These are phyloP conservation scores for Histomonas meleagridis DNA, from an alignment of 208 protist species.

Conservation along the genomic window DNA sequence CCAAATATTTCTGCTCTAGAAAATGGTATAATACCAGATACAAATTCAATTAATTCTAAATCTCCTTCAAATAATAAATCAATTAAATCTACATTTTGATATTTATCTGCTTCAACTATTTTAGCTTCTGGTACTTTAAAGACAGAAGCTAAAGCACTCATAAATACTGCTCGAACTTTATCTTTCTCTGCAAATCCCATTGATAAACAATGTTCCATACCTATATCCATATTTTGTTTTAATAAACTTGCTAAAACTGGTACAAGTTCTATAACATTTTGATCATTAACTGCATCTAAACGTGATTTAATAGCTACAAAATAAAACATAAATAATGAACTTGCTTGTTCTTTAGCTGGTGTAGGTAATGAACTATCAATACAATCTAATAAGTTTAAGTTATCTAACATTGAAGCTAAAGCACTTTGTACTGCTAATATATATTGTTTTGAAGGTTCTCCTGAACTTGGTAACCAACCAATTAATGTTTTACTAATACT, in stretches of 20 bases:
- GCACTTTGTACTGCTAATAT: background rate
- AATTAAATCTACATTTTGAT: background rate
- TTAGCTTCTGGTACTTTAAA: background rate
- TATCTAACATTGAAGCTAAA: background rate
- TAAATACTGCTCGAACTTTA: background rate
- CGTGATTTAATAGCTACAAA: background rate
- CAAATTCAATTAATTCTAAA: background rate
- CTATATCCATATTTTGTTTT: background rate
- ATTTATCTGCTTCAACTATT: background rate
- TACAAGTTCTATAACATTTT: background rate
- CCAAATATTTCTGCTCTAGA: background rate
- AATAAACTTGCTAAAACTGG: background rate
- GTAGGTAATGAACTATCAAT: background rate
- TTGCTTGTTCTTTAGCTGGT: background rate
- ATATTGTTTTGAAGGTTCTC: background rate
- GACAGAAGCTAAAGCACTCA: background rate
- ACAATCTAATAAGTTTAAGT: background rate
- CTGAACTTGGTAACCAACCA: background rate
- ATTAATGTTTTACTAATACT: background rate
- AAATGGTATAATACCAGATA: background rate
- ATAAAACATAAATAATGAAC: background rate
- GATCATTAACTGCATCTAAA: background rate
- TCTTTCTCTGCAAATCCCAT: slow-evolving; percentile 20
- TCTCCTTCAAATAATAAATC: background rate
- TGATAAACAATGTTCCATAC: background rate